Percentiles rank a stretch among this genome's conserved stretches.
Evolutionary conservation across 2,329 filamentous ascomycete species (phyloP).

Genomic region (Aureobasidium musti): DNA sequence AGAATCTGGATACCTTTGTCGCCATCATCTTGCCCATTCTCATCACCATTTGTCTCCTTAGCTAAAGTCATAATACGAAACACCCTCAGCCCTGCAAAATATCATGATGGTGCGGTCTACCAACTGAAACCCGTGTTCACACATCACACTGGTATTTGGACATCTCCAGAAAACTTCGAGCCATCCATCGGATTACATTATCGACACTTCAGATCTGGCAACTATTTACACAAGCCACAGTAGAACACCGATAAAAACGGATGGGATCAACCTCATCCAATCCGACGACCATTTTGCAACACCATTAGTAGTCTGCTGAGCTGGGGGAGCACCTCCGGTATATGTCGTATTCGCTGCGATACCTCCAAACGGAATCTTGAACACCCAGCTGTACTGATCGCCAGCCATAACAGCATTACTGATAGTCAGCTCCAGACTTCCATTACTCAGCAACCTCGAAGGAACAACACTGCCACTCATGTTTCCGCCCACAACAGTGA

Average conservation of each 20-base stretch:
- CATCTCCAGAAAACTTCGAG: too few species aligned
- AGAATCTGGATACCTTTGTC: too few species aligned
- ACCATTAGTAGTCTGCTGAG: constrained; percentile 10
- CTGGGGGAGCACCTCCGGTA: not conserved
- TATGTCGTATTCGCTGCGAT: constrained; percentile 8
- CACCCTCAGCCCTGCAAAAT: too few species aligned
- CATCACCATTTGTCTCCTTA: too few species aligned
- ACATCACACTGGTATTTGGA: too few species aligned
- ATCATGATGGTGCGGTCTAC: too few species aligned
- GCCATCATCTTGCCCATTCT: too few species aligned
- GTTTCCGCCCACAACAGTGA: constrained; percentile 49
- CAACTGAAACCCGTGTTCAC: too few species aligned
- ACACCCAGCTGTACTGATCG: constrained; percentile 49
- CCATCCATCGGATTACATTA: too few species aligned
- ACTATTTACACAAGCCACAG: not conserved
- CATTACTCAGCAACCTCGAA: constrained; percentile 36
- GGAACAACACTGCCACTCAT: constrained; percentile 38
- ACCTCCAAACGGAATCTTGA: constrained; percentile 44
- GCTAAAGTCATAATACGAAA: too few species aligned
- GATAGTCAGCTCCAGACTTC: constrained; percentile 42
- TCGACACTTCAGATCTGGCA: not conserved
- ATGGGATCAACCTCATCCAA: not conserved
- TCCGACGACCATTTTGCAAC: not conserved
- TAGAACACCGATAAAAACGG: not conserved
- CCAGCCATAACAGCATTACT: constrained; percentile 40